Percentiles rank a stretch among this genome's conserved stretches.
phyloP scores from a whole-genome alignment of 768 basidiomycete genomes.

The Tubosaeta brunneosetosa region DNA sequence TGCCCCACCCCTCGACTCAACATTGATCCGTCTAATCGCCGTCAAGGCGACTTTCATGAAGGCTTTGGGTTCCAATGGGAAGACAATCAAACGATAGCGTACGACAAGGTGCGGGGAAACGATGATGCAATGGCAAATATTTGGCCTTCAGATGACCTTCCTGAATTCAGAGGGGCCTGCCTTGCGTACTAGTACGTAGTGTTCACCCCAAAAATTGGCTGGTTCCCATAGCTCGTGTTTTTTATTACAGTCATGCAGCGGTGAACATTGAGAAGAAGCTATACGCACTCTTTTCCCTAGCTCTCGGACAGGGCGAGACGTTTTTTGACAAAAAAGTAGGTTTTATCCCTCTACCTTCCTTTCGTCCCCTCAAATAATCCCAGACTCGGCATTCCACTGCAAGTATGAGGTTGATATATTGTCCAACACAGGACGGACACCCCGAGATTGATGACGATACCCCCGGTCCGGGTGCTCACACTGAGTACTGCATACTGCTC shows the following conservation, averaged over 20 bases:
- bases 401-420: slow-evolving; percentile 64
- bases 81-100: slow-evolving; percentile 23
- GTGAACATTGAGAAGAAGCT: slow-evolving; percentile 49
- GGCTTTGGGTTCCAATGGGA: slow-evolving; percentile 89
- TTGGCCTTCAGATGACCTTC: slow-evolving; percentile 65
- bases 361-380: neutral
- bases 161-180: slow-evolving; percentile 54
- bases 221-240: slow-evolving; percentile 20
- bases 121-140: slow-evolving; percentile 70
- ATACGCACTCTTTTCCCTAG: slow-evolving; percentile 68
- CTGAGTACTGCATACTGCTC: slow-evolving; percentile 42
- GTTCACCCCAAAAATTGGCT: slow-evolving; percentile 14
- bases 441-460: slow-evolving; percentile 48
- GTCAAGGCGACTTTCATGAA: slow-evolving; percentile 85
- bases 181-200: slow-evolving; percentile 62
- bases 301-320: slow-evolving; percentile 52
- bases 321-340: slow-evolving; percentile 67
- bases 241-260: slow-evolving; percentile 42
- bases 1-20: slow-evolving; percentile 67
- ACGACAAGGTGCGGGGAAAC: slow-evolving; percentile 28
- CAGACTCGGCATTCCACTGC: slow-evolving; percentile 62
- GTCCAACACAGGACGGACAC: slow-evolving; percentile 65
- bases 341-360: neutral
- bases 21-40: slow-evolving; percentile 58
- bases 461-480: slow-evolving; percentile 83